Percentiles rank a stretch among this genome's conserved stretches.
These are phyloP conservation scores for Cladophialophora chaetospira DNA, from an alignment of 2,329 filamentous ascomycete genomes.

Conservation along the genomic window DNA sequence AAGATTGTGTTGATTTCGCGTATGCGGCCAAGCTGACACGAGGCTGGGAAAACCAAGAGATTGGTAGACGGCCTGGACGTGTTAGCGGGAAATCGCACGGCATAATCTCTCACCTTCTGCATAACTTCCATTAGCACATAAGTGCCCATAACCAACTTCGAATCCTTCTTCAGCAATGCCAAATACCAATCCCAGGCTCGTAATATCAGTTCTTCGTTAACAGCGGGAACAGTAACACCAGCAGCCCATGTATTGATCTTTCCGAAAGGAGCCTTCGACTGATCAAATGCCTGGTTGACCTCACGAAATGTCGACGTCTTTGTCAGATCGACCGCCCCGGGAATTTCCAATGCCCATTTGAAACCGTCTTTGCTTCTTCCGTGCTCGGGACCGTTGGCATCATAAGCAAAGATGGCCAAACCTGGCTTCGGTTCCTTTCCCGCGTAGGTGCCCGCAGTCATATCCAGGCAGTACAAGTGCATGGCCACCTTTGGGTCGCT, in stretches of 20 bases:
- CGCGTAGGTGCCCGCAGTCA: conserved; percentile 13
- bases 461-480: conserved; percentile 23
- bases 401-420: conserved; percentile 22
- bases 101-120: conserved; percentile 13
- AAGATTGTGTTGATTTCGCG: conserved; percentile 20
- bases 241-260: conserved; percentile 17
- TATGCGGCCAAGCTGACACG: conserved; percentile 20
- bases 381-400: conserved; percentile 18
- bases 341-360: conserved; percentile 26
- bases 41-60: conserved; percentile 17
- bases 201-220: conserved; percentile 14
- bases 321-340: conserved; percentile 25
- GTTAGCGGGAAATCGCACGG: neutral
- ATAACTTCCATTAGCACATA: conserved; percentile 21
- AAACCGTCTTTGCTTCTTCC: conserved; percentile 22
- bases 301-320: conserved; percentile 12
- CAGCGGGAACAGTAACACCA: conserved; percentile 12
- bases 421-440: conserved; percentile 20
- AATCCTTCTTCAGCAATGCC: conserved; percentile 9
- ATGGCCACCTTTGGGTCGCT: conserved; percentile 17
- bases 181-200: conserved; percentile 21
- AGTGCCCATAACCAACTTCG: conserved; percentile 13
- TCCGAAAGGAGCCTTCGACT: conserved; percentile 11
- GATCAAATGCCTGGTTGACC: conserved; percentile 15
- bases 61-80: conserved; percentile 15